Evolutionary conservation across 169 alveolate species (phyloP), one percentile per base, ranked within the genome.

Genomic region (Plasmodium yoelii): DNA sequence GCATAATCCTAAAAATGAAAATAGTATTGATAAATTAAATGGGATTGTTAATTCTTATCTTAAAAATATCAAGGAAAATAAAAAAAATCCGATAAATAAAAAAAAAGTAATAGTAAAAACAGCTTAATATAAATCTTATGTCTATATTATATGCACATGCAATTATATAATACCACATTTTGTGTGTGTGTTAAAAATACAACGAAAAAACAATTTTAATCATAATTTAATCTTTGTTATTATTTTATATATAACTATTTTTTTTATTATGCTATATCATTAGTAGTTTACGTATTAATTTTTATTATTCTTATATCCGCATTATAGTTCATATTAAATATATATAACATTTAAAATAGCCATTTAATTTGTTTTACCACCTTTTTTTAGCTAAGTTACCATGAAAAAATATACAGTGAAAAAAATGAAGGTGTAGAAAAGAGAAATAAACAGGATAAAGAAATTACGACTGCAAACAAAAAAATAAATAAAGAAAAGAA

Each of bases 361-460:
- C 42, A n/a, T 12, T 47, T 13, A 6, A 70, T 70, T 64, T 26
- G 24, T 64, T 64, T 39, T n/a, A 15, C 22, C 0, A 5, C 47
- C 53, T 26, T 60, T 44, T 3, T 22, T 5, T 24, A 75, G 82
- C 49, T 82, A 18, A 82, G 84, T 42, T 82, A 82, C 60, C 63
- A 39, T 28, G 90, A 82, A 15, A 82, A 82, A 53, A 26, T 82
- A 22, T 82, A 82, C 82, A 82, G 7, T 49, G 70, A 26, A 26
- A 82, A 82, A 67, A 82, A 82, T 53, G 84, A 82, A 46, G 90
- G 90, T 44, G 84, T 82, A 49, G 82, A 67, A n/a, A 82, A 67
- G 26, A 42, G 90, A 49, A 82, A 65, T 61, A 67, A 67, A 19
- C 80, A 46, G 57, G 90, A 82, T 64, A 82, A 70, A 53, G 57